These are phyloP conservation scores for Pseudopediastrum boryanum DNA, from an alignment of 139 green algal genomes.

Conservation along the genomic window DNA sequence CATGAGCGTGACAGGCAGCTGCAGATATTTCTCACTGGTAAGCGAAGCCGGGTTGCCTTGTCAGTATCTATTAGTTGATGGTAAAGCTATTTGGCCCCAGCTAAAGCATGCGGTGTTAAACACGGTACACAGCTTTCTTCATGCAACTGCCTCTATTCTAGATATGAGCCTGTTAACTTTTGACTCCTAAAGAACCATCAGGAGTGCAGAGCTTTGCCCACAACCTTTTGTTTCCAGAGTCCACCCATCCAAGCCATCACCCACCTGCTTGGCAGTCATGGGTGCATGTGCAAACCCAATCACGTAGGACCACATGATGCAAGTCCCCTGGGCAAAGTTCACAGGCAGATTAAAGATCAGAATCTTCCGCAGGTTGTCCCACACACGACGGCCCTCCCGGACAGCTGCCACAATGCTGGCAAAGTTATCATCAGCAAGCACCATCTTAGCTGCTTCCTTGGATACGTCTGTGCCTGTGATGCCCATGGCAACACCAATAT, in stretches of 20 bases:
- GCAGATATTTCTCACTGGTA: too few relatives aligned
- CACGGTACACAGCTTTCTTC: too few relatives aligned
- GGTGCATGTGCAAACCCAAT: slow-evolving; percentile 78
- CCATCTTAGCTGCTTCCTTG: slow-evolving; percentile 89
- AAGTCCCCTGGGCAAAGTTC: slow-evolving; percentile 48
- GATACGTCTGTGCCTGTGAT: slow-evolving; percentile 63
- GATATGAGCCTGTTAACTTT: too few relatives aligned
- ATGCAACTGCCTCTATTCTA: too few relatives aligned
- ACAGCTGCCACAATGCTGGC: slow-evolving; percentile 86
- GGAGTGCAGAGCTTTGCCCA: too few relatives aligned
- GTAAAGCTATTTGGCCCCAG: too few relatives aligned
- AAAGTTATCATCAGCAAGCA: slow-evolving; percentile 99
- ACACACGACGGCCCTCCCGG: slow-evolving; percentile 87
- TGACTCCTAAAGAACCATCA: too few relatives aligned
- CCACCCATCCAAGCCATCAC: neutral
- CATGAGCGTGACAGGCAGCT: too few relatives aligned
- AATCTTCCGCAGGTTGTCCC: slow-evolving; percentile 78
- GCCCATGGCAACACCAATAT: slow-evolving; percentile 95
- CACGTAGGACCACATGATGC: slow-evolving; percentile 30
- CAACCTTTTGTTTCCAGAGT: too few relatives aligned
- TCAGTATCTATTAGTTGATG: too few relatives aligned
- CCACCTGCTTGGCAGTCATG: slow-evolving; percentile 43
- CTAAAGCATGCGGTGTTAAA: too few relatives aligned
- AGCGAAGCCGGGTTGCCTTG: too few relatives aligned
- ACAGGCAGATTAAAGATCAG: slow-evolving; percentile 57